Percentiles rank a stretch among this genome's conserved stretches.
These are phyloP conservation scores for Malus asiatica DNA, from an alignment of 306 rosid genomes.

Conservation along the genomic window DNA sequence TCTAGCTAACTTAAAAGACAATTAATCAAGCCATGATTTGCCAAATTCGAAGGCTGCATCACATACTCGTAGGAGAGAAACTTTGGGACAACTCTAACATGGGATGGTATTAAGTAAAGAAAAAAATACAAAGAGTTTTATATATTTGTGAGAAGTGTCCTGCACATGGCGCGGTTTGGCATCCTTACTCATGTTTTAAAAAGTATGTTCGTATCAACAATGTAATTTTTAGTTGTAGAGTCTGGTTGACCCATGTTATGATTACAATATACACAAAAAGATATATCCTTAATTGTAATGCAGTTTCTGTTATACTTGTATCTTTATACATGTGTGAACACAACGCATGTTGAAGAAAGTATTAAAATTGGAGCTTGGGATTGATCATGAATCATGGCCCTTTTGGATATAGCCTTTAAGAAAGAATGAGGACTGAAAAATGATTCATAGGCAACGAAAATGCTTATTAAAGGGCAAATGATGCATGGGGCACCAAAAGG, in stretches of 20 bases:
- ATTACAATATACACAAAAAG: not conserved
- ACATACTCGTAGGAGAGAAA: not conserved
- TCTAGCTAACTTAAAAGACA: not conserved
- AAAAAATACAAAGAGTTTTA: not conserved
- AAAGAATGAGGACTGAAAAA: not conserved
- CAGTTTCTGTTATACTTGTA: too few relatives aligned
- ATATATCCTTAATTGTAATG: too few relatives aligned
- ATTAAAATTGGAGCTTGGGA: not conserved
- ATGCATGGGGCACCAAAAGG: constrained; percentile 22
- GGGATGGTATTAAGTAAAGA: not conserved
- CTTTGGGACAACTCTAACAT: not conserved
- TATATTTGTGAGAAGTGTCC: not conserved
- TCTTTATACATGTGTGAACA: not conserved
- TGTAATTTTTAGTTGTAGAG: not conserved
- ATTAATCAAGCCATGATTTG: not conserved
- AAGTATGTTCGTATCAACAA: too few relatives aligned
- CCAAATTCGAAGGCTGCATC: not conserved
- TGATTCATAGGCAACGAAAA: not conserved
- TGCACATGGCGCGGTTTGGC: accelerated
- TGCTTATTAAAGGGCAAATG: not conserved
- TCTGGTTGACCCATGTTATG: not conserved
- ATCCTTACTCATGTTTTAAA: not conserved
- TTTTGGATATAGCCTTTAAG: constrained; percentile 31
- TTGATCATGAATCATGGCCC: constrained; percentile 14
- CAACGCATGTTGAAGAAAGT: not conserved